Conservation (phyloP, 495 filamentous ascomycete genomes). For the Aspergillus egyptiacus region DNA sequence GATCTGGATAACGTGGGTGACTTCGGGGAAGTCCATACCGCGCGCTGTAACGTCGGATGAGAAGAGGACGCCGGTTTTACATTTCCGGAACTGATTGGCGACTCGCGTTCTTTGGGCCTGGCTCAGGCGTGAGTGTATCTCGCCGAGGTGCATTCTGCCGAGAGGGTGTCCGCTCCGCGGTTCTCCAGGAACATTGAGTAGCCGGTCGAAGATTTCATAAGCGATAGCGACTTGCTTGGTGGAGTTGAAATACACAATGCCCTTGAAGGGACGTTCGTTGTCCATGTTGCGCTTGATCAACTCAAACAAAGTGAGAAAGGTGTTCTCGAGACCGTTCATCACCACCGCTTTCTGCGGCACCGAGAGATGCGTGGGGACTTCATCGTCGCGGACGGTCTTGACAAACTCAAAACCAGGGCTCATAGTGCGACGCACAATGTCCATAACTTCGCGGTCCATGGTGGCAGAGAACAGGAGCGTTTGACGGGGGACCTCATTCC, state of each 20-base stretch:
- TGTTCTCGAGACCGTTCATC: conserved; percentile 65
- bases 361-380: conserved; percentile 73
- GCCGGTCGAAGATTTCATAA: conserved; percentile 50
- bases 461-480: conserved; percentile 94
- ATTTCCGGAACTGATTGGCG: conserved; percentile 64
- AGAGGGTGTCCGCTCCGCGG: conserved; percentile 38
- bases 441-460: conserved; percentile 74
- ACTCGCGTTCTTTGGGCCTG: conserved; percentile 60
- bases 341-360: conserved; percentile 72
- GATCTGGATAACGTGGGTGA: conserved; percentile 67
- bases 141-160: conserved; percentile 43
- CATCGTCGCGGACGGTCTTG: conserved; percentile 72
- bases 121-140: conserved; percentile 76
- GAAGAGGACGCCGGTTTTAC: conserved; percentile 66
- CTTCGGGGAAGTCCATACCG: conserved; percentile 76
- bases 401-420: conserved; percentile 75
- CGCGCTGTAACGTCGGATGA: conserved; percentile 92
- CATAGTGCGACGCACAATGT: conserved; percentile 63
- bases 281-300: conserved; percentile 50
- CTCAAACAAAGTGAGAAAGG: conserved; percentile 69
- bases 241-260: conserved; percentile 81
- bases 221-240: conserved; percentile 66
- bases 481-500: conserved; percentile 60
- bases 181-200: conserved; percentile 31
- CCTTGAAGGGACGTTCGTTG: conserved; percentile 69